Base-by-base conservation (phyloP, 495 filamentous ascomycete genomes). In the Podospora appendiculata region DNA sequence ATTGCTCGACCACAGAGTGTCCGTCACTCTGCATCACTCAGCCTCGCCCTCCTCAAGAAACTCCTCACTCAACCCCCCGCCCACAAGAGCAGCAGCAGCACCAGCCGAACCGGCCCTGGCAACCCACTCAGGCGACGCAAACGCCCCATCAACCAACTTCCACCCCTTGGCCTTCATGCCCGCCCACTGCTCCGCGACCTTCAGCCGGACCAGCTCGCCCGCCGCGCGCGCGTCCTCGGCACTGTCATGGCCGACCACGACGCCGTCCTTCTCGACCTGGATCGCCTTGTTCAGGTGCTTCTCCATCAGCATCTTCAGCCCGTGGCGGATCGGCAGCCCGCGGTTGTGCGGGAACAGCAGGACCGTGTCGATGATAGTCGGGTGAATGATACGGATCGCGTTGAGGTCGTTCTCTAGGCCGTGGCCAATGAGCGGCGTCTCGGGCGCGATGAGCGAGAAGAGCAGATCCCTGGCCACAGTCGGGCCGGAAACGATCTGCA, bases 351-450 rank as follows among this genome's bases (percentile, higher is more conserved):
- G 90, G 63, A 80, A 98, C 0, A 96, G 79, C 0, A 96, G 69
- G 18, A 87, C 80, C 2, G 90, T 95, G 68, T 99, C 93, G 57
- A 97, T 78, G 44, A 96, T 76, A 1, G 78, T 84, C 0, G 84
- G 86, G 59, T 98, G 93, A 43, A 94, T 83, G 41, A 98, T 75
- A 11, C 93, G 83, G 44, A 83, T 71, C 12, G 82, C 79, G 62
- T 93, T 93, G 18, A 98, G 77, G 61, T 98, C 93, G 62, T 98
- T 98, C 61, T 97, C 93, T 9, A 97, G 81, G 6, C 88, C 91
- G 67, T 98, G 93, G 17, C 93, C 93, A 41, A 97, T 86, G 6
- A 98, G 68, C 0, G 89, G 89, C 0, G 90, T 96, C 1, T 76
- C 66, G 0, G 88, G 86, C 13, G 80, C 72, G 36, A 97, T 74